Percentiles rank a stretch among this genome's conserved stretches.
Evolutionary conservation across 306 rosid species (phyloP).

Genomic region (Quercus cerris): DNA sequence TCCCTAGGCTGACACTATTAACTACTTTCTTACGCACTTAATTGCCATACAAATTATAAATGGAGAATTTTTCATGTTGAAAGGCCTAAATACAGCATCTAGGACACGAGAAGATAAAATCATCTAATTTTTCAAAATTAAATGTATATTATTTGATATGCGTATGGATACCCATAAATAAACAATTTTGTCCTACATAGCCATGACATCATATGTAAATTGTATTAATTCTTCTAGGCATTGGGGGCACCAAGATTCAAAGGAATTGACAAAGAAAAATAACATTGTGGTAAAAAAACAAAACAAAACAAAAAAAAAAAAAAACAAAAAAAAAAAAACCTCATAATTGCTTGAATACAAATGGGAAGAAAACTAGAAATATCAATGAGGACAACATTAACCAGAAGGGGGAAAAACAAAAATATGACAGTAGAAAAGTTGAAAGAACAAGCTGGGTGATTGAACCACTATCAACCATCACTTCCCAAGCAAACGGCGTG

Average conservation of each 20-base stretch:
- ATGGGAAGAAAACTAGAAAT: neutral
- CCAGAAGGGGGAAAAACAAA: constrained; percentile 2
- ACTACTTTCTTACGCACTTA: no score
- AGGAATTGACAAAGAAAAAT: neutral
- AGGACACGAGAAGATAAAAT: neutral
- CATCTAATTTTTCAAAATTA: no score
- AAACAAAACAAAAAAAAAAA: neutral
- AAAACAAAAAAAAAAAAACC: neutral
- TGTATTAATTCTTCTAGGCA: neutral
- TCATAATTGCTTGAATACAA: neutral
- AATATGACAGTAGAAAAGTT: neutral
- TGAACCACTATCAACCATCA: constrained; percentile 16
- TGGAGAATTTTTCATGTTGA: neutral
- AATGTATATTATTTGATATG: no score
- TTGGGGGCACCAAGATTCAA: neutral
- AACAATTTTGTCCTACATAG: no score
- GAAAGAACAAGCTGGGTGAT: neutral
- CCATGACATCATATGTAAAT: neutral
- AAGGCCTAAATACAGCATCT: neutral
- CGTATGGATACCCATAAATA: no score
- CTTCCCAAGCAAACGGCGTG: constrained; percentile 59
- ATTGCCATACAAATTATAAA: no score
- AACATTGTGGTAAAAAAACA: neutral
- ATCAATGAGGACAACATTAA: neutral
- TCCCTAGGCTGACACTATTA: no score